Base-by-base conservation (phyloP, 495 filamentous ascomycete species). In the Neurospora tetrasperma region DNA sequence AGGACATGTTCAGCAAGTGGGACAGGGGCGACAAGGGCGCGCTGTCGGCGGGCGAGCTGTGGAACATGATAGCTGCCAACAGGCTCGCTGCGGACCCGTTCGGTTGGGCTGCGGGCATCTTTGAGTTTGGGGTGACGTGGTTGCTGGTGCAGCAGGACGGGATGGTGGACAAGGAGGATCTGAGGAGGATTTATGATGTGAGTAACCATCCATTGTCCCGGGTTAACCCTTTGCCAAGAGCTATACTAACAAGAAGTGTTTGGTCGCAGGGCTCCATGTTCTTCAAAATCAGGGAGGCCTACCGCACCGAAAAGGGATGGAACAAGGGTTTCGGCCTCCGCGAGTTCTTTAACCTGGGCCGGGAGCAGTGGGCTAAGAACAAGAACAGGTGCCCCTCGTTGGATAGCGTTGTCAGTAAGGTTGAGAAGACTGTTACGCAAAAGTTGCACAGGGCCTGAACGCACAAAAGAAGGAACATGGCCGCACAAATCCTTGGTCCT, bases 1-100 rank as follows among this genome's bases (percentile, higher is more conserved):
- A 90, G 80, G 85, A 89, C 73, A 76, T 88, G 76, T 89, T 90
- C 70, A 76, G 80, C 62, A 88, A 88, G 80, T 89, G 85, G 75
- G 86, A 84, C 62, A 12, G 62, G 6, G 80, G 79, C 39, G 62
- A 77, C 40, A 73, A 76, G 1, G 74, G 75, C 9, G 59, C 71
- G 5, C 42, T 79, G 41, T 75, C 73, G 2, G 72, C 42, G 3
- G 2, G 46, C 3, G 70, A 79, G 71, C 46, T 79, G 14, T 75
- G 73, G 70, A 54, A 54, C 6, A 78, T 78, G 75, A 73, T 78
- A 38, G 38, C 40, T 23, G 74, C 73, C 4, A 42, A 79, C 31
- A 46, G 78, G 42, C 14, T 76, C 42, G 78, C 71, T 18, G 74
- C 35, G 16, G 78, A 79, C 62, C 76, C 76, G 38, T 78, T 75